phyloP scores from a whole-genome alignment of 208 protist genomes.

The Wallacemonas sp. region DNA sequence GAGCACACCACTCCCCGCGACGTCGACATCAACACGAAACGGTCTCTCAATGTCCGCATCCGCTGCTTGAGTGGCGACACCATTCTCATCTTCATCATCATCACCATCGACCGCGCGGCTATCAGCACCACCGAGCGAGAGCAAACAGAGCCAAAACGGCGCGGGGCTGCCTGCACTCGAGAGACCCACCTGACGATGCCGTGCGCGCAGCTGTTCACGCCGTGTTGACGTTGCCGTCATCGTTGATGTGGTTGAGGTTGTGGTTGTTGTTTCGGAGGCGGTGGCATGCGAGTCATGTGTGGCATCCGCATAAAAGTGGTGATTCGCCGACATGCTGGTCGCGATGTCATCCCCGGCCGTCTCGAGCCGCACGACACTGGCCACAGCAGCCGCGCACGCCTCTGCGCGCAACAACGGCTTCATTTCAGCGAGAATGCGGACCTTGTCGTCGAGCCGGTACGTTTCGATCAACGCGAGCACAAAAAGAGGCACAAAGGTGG shows the following conservation, averaged over 20 bases:
- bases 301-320: too few relatives aligned
- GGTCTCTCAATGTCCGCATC: background rate
- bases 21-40: too few relatives aligned
- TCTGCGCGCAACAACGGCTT: slow-evolving; percentile 34
- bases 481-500: slow-evolving; percentile 54
- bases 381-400: slow-evolving; percentile 5
- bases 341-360: too few relatives aligned
- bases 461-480: slow-evolving; percentile 39
- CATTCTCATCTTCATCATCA: too few relatives aligned
- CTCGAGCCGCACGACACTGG: too few relatives aligned
- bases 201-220: background rate
- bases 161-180: background rate
- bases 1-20: too few relatives aligned
- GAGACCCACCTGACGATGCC: background rate
- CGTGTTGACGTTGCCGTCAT: background rate
- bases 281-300: too few relatives aligned
- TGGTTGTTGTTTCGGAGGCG: background rate
- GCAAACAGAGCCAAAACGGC: slow-evolving; percentile 4
- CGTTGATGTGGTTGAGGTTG: background rate
- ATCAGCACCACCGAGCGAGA: background rate
- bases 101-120: background rate
- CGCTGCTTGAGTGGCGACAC: background rate
- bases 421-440: slow-evolving; percentile 19
- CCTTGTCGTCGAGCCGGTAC: slow-evolving; percentile 39
- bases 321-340: too few relatives aligned